These are phyloP conservation scores for Neocucurbitaria cava DNA, from an alignment of 2,329 filamentous ascomycete species.

Conservation along the genomic window DNA sequence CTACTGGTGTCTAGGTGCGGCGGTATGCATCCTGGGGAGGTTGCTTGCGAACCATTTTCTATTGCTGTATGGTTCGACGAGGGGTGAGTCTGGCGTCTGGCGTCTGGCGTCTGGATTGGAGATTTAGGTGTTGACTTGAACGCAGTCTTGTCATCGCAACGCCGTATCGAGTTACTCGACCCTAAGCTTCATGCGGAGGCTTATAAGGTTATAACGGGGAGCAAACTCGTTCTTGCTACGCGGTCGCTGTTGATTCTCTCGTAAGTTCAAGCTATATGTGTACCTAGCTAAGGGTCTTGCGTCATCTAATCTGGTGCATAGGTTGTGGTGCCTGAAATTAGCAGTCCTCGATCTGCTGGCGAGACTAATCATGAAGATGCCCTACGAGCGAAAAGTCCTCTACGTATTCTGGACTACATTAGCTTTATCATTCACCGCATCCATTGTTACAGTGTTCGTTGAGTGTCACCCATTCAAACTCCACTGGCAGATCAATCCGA, in stretches of 20 bases:
- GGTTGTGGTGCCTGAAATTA: conserved; percentile 25
- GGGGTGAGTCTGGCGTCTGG: conserved; percentile 13
- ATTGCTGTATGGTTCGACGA: conserved; percentile 22
- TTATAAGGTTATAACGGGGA: conserved; percentile 11
- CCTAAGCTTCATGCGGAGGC: conserved; percentile 2
- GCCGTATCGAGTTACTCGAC: conserved; percentile 12
- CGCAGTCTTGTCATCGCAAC: conserved; percentile 10
- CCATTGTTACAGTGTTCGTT: conserved; percentile 17
- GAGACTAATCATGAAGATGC: conserved; percentile 23
- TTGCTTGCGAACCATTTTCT: conserved; percentile 20
- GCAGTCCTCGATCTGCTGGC: conserved; percentile 24
- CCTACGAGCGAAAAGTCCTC: conserved; percentile 17
- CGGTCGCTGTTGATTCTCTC: conserved; percentile 20
- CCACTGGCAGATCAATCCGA: conserved; percentile 23
- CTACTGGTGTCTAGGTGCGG: conserved; percentile 24
- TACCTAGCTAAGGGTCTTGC: background rate
- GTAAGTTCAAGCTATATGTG: conserved; percentile 9
- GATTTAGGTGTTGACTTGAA: background rate
- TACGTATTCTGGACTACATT: conserved; percentile 15
- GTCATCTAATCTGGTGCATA: background rate
- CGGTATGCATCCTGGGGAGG: conserved; percentile 15
- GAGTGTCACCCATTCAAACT: conserved; percentile 18
- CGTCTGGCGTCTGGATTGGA: no score
- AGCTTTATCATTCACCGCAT: conserved; percentile 18
- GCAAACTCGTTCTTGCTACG: conserved; percentile 22